Evolutionary conservation across 2,329 filamentous ascomycete species (phyloP).

Genomic region (Samsoniella hepiali): DNA sequence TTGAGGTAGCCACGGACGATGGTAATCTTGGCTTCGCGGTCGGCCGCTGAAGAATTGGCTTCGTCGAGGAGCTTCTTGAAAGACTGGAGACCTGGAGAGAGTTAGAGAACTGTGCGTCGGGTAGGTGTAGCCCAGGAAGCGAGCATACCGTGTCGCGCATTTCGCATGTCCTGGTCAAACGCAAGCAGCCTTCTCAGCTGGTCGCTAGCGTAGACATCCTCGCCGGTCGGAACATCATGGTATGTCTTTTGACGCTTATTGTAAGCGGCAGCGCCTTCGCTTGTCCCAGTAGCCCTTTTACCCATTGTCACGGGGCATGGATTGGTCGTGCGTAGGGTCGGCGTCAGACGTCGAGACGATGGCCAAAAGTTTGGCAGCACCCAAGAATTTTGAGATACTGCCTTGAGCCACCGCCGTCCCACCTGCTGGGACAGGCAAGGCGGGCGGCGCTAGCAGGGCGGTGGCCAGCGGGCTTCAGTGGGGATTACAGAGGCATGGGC

Average conservation of each 20-base stretch:
- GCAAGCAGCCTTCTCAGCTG: constrained; percentile 67
- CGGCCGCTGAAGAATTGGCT: constrained; percentile 49
- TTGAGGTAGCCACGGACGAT: constrained; percentile 70
- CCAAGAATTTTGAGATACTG: constrained; percentile 37
- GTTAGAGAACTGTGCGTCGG: neutral
- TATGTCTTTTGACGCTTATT: constrained; percentile 56
- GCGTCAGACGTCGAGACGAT: neutral
- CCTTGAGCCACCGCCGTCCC: constrained; percentile 31
- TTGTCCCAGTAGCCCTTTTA: constrained; percentile 41
- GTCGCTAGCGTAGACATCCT: constrained; percentile 59
- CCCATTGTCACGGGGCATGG: constrained; percentile 34
- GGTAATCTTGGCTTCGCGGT: constrained; percentile 41
- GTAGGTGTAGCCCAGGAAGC: neutral
- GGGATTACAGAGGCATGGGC: neutral
- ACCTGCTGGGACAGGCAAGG: constrained; percentile 25
- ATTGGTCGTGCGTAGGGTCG: neutral
- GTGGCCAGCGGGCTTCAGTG: neutral
- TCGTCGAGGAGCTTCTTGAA: constrained; percentile 70
- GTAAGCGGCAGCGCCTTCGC: constrained; percentile 39
- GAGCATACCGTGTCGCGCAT: constrained; percentile 60
- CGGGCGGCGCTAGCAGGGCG: neutral
- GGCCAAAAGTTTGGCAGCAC: constrained; percentile 20
- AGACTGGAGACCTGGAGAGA: constrained; percentile 56
- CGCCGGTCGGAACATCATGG: constrained; percentile 55
- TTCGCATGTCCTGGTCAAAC: constrained; percentile 67